Evolutionary conservation across 352 stramenopile species (phyloP).

Genomic region (Blastocystis hominis): DNA sequence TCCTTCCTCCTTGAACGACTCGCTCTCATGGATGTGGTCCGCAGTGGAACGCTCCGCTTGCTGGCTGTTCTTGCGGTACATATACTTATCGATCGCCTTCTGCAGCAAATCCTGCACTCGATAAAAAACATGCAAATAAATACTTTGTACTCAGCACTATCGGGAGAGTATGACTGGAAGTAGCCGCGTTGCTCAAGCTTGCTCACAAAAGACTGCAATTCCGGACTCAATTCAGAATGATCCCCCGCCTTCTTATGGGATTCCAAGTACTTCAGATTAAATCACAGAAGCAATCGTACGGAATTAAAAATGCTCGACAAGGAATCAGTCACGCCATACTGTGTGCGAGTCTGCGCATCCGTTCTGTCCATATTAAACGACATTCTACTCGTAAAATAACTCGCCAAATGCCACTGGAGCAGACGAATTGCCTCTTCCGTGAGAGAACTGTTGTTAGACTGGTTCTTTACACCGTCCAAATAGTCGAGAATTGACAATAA

Average conservation of each 20-base stretch:
- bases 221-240: background rate
- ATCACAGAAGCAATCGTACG: background rate
- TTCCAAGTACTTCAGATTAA: background rate
- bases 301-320: background rate
- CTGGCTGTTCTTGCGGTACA: background rate
- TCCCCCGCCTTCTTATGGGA: background rate
- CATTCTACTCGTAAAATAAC: background rate
- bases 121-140: background rate
- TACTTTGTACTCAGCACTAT: slow-evolving; percentile 2
- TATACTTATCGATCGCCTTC: slow-evolving; percentile 23
- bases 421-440: slow-evolving; percentile 34
- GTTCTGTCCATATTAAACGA: slow-evolving; percentile 16
- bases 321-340: background rate
- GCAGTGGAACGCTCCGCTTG: background rate
- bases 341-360: background rate
- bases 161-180: background rate
- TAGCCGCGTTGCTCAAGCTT: background rate
- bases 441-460: background rate
- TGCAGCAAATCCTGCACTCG: background rate
- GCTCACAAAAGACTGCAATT: background rate
- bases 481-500: slow-evolving; percentile 25
- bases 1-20: slow-evolving; percentile 30
- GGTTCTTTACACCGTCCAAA: background rate
- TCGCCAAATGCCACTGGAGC: background rate
- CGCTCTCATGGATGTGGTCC: background rate